Conservation (phyloP, 805 yeast species). For the Sugiyamaella chiloensis region DNA sequence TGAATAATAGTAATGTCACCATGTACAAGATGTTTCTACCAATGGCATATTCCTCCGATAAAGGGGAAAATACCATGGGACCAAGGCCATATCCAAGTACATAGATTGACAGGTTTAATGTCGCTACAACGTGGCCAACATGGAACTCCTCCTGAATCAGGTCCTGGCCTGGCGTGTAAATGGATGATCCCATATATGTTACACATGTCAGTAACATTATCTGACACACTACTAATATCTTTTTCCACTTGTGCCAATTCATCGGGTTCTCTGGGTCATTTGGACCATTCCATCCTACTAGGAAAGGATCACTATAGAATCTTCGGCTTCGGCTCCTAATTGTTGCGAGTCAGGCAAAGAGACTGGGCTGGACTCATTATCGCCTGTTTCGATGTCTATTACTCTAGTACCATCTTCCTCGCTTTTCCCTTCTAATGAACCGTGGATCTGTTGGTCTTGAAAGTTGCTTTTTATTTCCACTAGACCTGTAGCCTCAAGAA, state of each 20-base stretch:
- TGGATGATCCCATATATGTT: slow-evolving; percentile 59
- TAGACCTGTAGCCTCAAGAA: slow-evolving; percentile 2
- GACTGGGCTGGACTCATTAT: not conserved
- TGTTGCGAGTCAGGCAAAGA: too few relatives aligned
- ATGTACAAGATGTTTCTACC: slow-evolving; percentile 54
- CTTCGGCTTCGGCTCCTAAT: too few relatives aligned
- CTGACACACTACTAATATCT: slow-evolving; percentile 38
- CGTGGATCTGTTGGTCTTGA: not conserved
- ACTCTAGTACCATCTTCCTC: not conserved
- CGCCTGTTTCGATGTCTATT: not conserved
- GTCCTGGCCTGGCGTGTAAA: slow-evolving; percentile 53
- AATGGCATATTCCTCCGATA: slow-evolving; percentile 49
- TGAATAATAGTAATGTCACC: slow-evolving; percentile 44
- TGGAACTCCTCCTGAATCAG: slow-evolving; percentile 39
- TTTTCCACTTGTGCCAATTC: slow-evolving; percentile 51
- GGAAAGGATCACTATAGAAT: slow-evolving; percentile 22
- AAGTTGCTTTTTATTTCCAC: not conserved
- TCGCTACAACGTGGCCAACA: slow-evolving; percentile 47
- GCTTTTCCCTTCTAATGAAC: not conserved
- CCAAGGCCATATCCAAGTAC: slow-evolving; percentile 63
- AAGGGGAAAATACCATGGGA: slow-evolving; percentile 51
- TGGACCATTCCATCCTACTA: slow-evolving; percentile 34
- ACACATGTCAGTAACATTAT: slow-evolving; percentile 48
- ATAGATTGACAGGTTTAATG: slow-evolving; percentile 48
- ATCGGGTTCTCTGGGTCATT: slow-evolving; percentile 42